These are phyloP conservation scores for Daldinia sp. DNA, from an alignment of 2,329 filamentous ascomycete genomes.

Conservation along the genomic window DNA sequence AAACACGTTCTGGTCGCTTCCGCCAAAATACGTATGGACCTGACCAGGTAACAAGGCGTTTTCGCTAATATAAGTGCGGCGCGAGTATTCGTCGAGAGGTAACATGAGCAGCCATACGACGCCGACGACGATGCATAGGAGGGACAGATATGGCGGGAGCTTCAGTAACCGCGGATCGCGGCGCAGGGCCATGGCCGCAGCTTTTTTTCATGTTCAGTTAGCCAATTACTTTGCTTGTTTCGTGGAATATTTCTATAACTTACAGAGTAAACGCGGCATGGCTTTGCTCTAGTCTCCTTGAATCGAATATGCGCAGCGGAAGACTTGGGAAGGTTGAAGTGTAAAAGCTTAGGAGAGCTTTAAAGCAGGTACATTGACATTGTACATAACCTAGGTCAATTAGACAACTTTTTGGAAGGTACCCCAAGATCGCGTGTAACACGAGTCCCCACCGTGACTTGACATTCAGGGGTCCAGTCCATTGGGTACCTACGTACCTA, in stretches of 20 bases:
- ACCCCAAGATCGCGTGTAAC: conserved; percentile 20
- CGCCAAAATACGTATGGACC: conserved; percentile 96
- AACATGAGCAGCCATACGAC: conserved; percentile 90
- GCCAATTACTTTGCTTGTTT: conserved; percentile 4
- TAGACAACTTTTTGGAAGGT: background rate
- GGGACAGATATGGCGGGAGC: conserved; percentile 86
- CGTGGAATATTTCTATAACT: conserved; percentile 39
- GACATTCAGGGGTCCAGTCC: conserved; percentile 17
- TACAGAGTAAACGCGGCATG: conserved; percentile 65
- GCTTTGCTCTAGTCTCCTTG: conserved; percentile 29
- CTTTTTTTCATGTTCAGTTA: conserved; percentile 47
- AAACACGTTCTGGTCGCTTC: conserved; percentile 94
- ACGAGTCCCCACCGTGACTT: conserved; percentile 13
- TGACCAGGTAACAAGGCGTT: conserved; percentile 95
- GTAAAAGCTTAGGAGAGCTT: background rate
- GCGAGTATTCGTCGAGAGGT: conserved; percentile 88
- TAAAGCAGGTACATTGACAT: background rate
- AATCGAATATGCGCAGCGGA: conserved; percentile 2
- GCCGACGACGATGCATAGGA: conserved; percentile 84
- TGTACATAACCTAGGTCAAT: conserved; percentile 1
- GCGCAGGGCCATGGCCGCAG: conserved; percentile 73
- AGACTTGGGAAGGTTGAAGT: background rate
- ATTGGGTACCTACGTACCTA: background rate
- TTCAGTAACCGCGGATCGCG: conserved; percentile 83
- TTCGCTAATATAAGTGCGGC: conserved; percentile 94